Evolutionary conservation across 2,329 filamentous ascomycete species (phyloP), one percentile per base, ranked within the genome.

Genomic region (Bipolaris cookei): DNA sequence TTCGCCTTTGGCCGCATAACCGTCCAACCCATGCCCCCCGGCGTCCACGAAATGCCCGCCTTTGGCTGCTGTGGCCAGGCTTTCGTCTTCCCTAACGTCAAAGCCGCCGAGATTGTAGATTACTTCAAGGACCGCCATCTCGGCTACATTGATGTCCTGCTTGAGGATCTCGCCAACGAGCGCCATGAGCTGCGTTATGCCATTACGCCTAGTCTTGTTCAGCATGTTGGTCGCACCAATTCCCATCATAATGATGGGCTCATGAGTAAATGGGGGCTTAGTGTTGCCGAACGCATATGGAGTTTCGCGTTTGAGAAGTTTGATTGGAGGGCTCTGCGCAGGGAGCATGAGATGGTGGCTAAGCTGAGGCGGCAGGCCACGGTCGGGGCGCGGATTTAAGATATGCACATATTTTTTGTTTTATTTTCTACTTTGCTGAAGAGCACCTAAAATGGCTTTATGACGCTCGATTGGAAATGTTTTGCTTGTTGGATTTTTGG

Each of bases 61-160:
- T 80, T 73, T 51, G 79, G 78, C 14, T 81, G 78, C 63, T 81
- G 79, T 58, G 75, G 76, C 1, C 79, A 82, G 66, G 79, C 68
- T 1, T 72, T 80, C 5, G 74, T 81, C 32, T 81, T 80, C 48
- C 78, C 77, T 2, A 75, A 73, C n/a, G 45, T 60, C 13, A 70
- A 70, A 44, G 66, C 67, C 5, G 45, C 63, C 20, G 61, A 62
- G 18, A 62, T 74, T 1, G 51, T 77, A 16, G 52, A 70, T 1
- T 76, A 72, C 50, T 75, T 73, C 55, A 70, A 71, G 49, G 65
- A 71, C 38, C 68, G 67, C 46, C 65, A 64, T 4, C 55, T 75
- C 1, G 78, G 76, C 4, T 74, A 77, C 38, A 69, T 77, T 3
- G 79, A 81, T 45, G 72, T 74, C 41, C 56, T 80, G 23, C 77